Evolutionary conservation across 2,329 filamentous ascomycete species (phyloP), one percentile per base, ranked within the genome.

Genomic region (Penicillium italicum): DNA sequence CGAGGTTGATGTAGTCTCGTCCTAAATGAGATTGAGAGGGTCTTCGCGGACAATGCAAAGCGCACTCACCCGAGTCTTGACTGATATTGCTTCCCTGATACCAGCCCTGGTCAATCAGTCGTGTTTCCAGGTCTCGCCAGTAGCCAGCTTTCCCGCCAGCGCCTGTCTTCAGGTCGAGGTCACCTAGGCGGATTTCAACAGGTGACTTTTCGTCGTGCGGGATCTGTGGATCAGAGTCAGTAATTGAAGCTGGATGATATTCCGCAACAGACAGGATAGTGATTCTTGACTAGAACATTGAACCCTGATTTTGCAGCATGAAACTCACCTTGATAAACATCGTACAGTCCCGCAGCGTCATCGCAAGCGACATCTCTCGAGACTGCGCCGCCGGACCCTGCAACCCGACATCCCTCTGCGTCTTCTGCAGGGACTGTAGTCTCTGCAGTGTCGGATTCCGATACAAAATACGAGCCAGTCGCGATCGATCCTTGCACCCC

Each of bases 341-440:
- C 4, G 88, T 90, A 70, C 89, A 91, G 75, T 94, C 90, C 47
- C 90, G 79, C 61, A 94, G 71, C 4, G 90, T 92, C 89, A 93
- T 93, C 53, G 88, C 88, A 7, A 89, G 77, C 12, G 82, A 80
- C 57, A 89, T 85, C 28, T 81, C 76, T 11, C 66, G 68, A 33
- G 72, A 71, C 44, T 71, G 61, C n/a, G 68, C 59, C 18, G 68
- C 63, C 9, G 73, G 71, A 4, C 76, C 74, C 24, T 66, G 55
- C 7, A 75, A 56, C 1, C 74, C 72, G 4, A 74, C 70, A 20
- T 71, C 66, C 37, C 66, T 67, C 66, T 73, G 65, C 22, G 57
- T 58, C 28, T 61, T 69, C 57, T 76, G 74, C 44, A 69, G 65
- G 3, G 66, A 62, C 14, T 69, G 64, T 18, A 76, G 65, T 42